These are phyloP conservation scores for Meredithiella fracta DNA, from an alignment of 2,329 filamentous ascomycete genomes.

Conservation along the genomic window DNA sequence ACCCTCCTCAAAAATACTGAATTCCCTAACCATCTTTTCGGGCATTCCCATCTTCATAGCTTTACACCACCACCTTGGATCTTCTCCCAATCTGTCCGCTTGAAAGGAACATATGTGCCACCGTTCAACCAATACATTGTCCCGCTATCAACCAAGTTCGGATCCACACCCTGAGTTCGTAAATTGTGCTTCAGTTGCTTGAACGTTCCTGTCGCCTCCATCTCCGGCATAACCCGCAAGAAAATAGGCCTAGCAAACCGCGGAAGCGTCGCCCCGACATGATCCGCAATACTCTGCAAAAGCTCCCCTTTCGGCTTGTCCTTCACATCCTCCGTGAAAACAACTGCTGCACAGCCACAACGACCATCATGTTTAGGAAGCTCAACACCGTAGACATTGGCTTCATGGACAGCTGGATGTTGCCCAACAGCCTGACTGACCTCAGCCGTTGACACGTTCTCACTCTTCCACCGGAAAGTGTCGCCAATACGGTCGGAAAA, in stretches of 20 bases:
- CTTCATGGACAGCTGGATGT: conserved; percentile 52
- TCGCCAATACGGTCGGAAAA: conserved; percentile 72
- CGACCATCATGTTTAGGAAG: conserved; percentile 70
- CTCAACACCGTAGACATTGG: conserved; percentile 72
- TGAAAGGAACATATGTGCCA: conserved; percentile 52
- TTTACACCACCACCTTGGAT: conserved; percentile 54
- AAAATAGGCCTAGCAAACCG: conserved; percentile 66
- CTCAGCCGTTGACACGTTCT: conserved; percentile 70
- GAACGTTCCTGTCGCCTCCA: conserved; percentile 63
- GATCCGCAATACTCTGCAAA: conserved; percentile 43
- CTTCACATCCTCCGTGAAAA: conserved; percentile 33
- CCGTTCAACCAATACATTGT: conserved; percentile 48
- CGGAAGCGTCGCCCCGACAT: conserved; percentile 44
- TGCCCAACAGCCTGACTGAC: conserved; percentile 58
- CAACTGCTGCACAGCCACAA: conserved; percentile 63
- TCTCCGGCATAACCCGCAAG: conserved; percentile 45
- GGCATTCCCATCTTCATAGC: conserved; percentile 28
- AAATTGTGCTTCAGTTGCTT: conserved; percentile 73
- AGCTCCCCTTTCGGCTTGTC: conserved; percentile 26
- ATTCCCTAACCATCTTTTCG: too few species aligned
- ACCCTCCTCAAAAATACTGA: too few species aligned
- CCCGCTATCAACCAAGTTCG: conserved; percentile 26
- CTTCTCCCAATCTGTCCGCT: conserved; percentile 47
- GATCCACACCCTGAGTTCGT: conserved; percentile 58
- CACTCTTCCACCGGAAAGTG: conserved; percentile 66